Conservation (phyloP, 2,329 filamentous ascomycete species). For the Ciborinia camelliae region DNA sequence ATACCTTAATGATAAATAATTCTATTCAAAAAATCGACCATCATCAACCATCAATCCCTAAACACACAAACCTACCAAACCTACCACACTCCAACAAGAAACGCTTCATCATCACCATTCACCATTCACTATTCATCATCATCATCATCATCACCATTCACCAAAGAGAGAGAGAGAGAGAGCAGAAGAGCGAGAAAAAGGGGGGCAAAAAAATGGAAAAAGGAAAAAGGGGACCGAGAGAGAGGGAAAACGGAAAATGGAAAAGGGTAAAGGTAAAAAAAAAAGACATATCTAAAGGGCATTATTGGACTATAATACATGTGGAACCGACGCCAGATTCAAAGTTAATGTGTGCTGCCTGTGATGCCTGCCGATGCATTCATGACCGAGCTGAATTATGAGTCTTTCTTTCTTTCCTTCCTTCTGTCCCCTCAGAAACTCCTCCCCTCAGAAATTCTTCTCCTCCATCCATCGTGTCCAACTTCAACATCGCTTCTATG, state of each 20-base stretch:
- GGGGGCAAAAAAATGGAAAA: no score
- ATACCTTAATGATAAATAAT: no score
- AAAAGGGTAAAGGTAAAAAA: neutral
- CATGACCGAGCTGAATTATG: conserved; percentile 14
- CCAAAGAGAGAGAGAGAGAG: neutral
- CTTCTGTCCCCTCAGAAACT: conserved; percentile 17
- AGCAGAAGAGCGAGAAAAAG: no score
- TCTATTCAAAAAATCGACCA: neutral
- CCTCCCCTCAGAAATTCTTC: conserved; percentile 21
- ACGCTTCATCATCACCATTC: no score
- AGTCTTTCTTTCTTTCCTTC: no score
- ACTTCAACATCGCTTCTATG: conserved; percentile 21
- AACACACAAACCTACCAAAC: no score
- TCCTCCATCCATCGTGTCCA: conserved; percentile 16
- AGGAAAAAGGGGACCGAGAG: neutral
- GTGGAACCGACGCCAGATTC: conserved; percentile 19
- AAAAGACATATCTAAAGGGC: conserved; percentile 18
- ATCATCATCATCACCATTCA: conserved; percentile 12
- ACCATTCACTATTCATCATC: no score
- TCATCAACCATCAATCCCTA: neutral
- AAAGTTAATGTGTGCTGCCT: conserved; percentile 13
- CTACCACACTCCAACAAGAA: neutral
- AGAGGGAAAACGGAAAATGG: no score
- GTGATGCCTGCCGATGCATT: conserved; percentile 13
- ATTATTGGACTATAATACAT: conserved; percentile 21